Evolutionary conservation across 2,329 filamentous ascomycete species (phyloP).

Genomic region (Scytalidium lignicola): DNA sequence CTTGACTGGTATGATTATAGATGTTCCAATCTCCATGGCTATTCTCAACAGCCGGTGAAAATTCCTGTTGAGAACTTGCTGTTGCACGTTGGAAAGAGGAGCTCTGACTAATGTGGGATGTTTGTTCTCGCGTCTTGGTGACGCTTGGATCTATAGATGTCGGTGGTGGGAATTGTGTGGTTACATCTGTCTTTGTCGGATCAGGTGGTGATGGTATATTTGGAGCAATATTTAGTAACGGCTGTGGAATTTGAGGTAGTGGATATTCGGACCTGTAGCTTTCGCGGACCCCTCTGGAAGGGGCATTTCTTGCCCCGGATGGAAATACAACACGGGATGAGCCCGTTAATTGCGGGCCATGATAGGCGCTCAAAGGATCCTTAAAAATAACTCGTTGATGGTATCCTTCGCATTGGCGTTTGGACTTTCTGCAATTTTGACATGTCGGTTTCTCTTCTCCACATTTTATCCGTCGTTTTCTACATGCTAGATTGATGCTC

Average conservation of each 20-base stretch:
- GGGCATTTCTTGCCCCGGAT: conserved; percentile 5
- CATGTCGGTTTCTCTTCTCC: conserved; percentile 83
- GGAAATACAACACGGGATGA: conserved; percentile 8
- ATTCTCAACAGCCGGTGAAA: no score
- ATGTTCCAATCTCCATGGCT: neutral
- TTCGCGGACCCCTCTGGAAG: conserved; percentile 10
- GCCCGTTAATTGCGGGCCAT: conserved; percentile 36
- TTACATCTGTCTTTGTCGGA: conserved; percentile 8
- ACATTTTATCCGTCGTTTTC: conserved; percentile 93
- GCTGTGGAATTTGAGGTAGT: conserved; percentile 24
- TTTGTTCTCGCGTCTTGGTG: neutral
- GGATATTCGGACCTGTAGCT: conserved; percentile 5
- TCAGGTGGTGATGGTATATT: conserved; percentile 35
- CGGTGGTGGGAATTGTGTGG: neutral
- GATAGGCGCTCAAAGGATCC: conserved; percentile 57
- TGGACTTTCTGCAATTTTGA: conserved; percentile 81
- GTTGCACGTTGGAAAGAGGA: neutral
- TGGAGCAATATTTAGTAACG: conserved; percentile 45
- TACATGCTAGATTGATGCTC: conserved; percentile 58
- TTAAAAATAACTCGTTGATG: conserved; percentile 74
- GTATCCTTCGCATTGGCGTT: conserved; percentile 78
- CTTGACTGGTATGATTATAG: neutral
- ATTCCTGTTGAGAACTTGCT: neutral
- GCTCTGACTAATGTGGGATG: neutral
- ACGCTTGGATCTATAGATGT: neutral